Evolutionary conservation across 2,329 filamentous ascomycete species (phyloP).

Genomic region (Lachnellula subtilissima): DNA sequence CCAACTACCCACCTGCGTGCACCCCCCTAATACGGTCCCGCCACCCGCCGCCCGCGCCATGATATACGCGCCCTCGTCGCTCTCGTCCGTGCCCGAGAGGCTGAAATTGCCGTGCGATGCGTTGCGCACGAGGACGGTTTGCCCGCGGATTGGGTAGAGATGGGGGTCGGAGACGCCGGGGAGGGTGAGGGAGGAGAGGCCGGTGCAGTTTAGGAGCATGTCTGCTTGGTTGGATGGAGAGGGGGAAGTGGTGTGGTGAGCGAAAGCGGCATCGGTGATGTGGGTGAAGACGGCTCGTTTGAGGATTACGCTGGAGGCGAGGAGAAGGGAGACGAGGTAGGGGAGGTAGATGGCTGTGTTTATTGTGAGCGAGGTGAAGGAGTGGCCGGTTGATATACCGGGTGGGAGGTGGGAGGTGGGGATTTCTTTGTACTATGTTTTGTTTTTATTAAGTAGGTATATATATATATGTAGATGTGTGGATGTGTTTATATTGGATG

Average conservation of each 20-base stretch:
- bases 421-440: constrained; percentile 32
- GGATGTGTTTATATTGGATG: background rate
- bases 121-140: constrained; percentile 66
- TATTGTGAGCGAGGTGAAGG: constrained; percentile 81
- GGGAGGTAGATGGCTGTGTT: constrained; percentile 83
- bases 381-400: constrained; percentile 64
- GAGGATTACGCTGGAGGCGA: constrained; percentile 64
- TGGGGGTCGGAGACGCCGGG: constrained; percentile 74
- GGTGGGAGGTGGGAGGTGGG: constrained; percentile 51
- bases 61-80: constrained; percentile 60
- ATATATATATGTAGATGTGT: no score
- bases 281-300: constrained; percentile 60
- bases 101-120: constrained; percentile 55
- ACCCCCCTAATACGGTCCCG: constrained; percentile 64
- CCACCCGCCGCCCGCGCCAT: constrained; percentile 65
- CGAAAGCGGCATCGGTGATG: constrained; percentile 60
- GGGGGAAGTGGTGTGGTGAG: constrained; percentile 48
- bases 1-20: constrained; percentile 60
- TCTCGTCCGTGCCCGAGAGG: constrained; percentile 57
- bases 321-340: constrained; percentile 76
- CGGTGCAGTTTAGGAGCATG: constrained; percentile 78
- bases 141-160: constrained; percentile 73
- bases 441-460: background rate
- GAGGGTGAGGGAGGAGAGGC: constrained; percentile 67
- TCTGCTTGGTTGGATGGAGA: constrained; percentile 42